Evolutionary conservation across 2,329 filamentous ascomycete genomes (phyloP), one percentile per base, ranked within the genome.

Genomic region (Pseudovirgaria hyperparasitica): DNA sequence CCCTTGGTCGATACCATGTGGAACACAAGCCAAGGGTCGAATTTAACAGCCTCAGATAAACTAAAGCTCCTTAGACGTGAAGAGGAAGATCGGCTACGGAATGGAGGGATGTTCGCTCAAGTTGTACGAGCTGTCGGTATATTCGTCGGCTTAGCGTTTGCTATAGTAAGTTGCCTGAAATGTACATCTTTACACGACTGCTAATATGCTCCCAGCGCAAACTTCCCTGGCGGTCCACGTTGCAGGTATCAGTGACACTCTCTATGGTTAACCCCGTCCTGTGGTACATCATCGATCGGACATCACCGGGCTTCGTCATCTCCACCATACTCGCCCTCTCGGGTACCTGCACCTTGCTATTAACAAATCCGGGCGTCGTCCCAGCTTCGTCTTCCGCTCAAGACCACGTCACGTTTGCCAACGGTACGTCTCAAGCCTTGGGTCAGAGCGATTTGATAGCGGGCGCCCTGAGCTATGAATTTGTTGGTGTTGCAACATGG

Each of bases 271-370:
- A 96, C 49, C 87, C 90, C 2, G 79, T 90, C 7, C 62, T 98
- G 11, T 98, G 90, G 90, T 98, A 92, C 56, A 65, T 96, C 14
- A 80, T 98, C 46, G 90, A 98, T 56, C 81, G 87, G 26, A 90
- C 84, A 24, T 76, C 74, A 39, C 70, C 85, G 0, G 90, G 90
- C 4, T 79, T 96, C 40, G 59, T 90, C 18, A 68, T 94, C 29
- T 85, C 82, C 1, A 65, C 76, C 9, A 59, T 71, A 2, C 76
- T 93, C 8, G 80, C 82, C 2, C 48, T 87, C 15, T 58, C 69
- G 1, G 84, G 87, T 6, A 86, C 86, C 7, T 67, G 70, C 9
- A 53, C 84, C 10, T 60, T 93, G 11, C 67, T 93, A 31, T 68
- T 75, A 9, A 65, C 87, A 18, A 78, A 84, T 42, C 81, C 85